phyloP scores from a whole-genome alignment of 192 early-diverging fungal genomes.

The Rhizophagus sp. region DNA sequence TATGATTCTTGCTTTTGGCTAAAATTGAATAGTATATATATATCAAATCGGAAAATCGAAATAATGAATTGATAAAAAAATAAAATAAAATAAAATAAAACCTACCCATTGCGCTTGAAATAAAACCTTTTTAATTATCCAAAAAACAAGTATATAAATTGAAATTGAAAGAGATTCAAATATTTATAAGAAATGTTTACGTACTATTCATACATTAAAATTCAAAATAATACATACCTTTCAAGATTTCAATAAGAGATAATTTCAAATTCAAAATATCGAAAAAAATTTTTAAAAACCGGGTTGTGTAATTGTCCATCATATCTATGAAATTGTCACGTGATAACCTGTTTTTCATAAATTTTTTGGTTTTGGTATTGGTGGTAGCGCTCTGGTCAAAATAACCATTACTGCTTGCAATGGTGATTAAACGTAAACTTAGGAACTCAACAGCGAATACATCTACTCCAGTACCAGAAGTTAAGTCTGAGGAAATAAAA shows the following conservation, averaged over 20 bases:
- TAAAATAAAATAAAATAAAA: neutral
- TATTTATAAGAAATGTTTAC: neutral
- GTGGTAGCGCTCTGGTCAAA: too few species aligned
- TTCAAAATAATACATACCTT: neutral
- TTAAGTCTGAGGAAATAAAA: neutral
- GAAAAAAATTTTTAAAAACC: too few species aligned
- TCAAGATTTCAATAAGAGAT: neutral
- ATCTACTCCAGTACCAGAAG: neutral
- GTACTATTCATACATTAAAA: too few species aligned
- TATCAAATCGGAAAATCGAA: neutral
- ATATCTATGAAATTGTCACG: too few species aligned
- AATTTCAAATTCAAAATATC: too few species aligned
- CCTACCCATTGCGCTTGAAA: neutral
- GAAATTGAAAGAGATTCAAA: neutral
- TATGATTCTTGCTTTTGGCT: slow-evolving; percentile 99
- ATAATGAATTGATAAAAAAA: neutral
- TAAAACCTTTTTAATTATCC: neutral
- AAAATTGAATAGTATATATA: slow-evolving; percentile 27
- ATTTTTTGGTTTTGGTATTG: too few species aligned
- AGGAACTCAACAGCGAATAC: neutral
- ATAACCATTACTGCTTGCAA: neutral
- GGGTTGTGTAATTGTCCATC: too few species aligned
- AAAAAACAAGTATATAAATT: neutral
- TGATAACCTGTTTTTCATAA: too few species aligned
- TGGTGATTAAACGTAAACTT: slow-evolving; percentile 12